phyloP scores from a whole-genome alignment of 108 stramenopile genomes.

The Cyclotella choctawhatcheeana region DNA sequence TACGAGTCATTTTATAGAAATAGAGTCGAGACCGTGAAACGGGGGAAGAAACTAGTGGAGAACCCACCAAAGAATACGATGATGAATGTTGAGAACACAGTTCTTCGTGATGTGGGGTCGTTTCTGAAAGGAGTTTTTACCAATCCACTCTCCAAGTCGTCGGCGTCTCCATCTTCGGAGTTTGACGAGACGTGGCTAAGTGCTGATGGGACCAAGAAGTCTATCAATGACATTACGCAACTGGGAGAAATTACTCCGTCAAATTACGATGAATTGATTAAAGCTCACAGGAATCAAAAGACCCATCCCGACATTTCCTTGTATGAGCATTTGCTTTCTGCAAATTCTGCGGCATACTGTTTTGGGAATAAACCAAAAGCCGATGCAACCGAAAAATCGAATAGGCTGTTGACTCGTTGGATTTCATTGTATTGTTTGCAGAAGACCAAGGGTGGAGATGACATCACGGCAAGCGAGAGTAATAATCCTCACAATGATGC shows the following conservation, averaged over 20 bases:
- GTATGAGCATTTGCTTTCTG: constrained; percentile 36
- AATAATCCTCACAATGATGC: neutral
- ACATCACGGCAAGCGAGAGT: neutral
- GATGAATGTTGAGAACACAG: constrained; percentile 6
- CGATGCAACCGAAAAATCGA: constrained; percentile 26
- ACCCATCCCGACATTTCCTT: constrained; percentile 4
- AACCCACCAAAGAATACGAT: no score
- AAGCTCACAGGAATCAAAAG: constrained; percentile 19
- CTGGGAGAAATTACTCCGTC: constrained; percentile 4
- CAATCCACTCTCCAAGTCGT: neutral
- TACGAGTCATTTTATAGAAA: constrained; percentile 36
- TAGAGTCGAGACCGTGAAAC: constrained; percentile 11
- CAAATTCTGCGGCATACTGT: constrained; percentile 34
- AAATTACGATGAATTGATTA: constrained; percentile 23
- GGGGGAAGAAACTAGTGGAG: constrained; percentile 14
- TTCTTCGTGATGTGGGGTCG: constrained; percentile 7
- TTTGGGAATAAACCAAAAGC: constrained; percentile 25
- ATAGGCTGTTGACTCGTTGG: constrained; percentile 43
- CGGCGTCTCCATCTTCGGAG: no score
- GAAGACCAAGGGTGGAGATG: neutral
- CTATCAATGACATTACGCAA: neutral
- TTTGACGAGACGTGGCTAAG: constrained; percentile 29
- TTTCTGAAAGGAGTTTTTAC: constrained; percentile 33
- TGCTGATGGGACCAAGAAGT: constrained; percentile 10
- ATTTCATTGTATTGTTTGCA: constrained; percentile 33